Evolutionary conservation across 352 stramenopile genomes (phyloP).

Genomic region (Blastocystis sp.): DNA sequence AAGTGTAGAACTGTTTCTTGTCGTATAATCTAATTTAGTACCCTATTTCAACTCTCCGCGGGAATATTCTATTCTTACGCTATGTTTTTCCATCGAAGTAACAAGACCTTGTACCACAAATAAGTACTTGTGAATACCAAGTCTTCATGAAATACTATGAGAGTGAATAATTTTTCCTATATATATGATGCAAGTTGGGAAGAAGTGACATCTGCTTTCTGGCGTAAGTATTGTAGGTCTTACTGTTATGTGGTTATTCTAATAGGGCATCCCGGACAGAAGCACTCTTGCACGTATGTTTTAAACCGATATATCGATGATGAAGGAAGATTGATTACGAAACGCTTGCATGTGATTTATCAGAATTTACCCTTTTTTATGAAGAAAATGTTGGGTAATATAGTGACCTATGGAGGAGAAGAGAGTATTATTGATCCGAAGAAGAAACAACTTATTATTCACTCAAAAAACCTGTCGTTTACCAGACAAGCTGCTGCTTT

Average conservation of each 20-base stretch:
- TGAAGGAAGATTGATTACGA: slow-evolving; percentile 27
- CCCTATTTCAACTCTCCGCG: background rate
- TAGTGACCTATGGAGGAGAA: slow-evolving; percentile 37
- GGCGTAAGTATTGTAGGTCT: slow-evolving; percentile 41
- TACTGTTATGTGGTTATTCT: background rate
- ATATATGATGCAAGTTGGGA: slow-evolving; percentile 30
- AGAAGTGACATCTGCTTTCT: slow-evolving; percentile 40
- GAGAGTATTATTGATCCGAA: slow-evolving; percentile 59
- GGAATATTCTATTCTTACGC: too few relatives aligned
- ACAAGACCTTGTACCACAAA: too few relatives aligned
- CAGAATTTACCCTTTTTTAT: slow-evolving; percentile 31
- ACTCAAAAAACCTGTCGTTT: slow-evolving; percentile 48
- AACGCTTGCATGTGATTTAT: slow-evolving; percentile 49
- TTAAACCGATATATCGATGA: slow-evolving; percentile 25
- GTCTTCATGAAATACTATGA: background rate
- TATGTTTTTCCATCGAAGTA: too few relatives aligned
- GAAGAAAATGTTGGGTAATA: background rate
- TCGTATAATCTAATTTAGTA: too few relatives aligned
- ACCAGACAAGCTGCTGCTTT: slow-evolving; percentile 34
- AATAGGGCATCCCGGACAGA: background rate
- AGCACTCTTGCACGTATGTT: slow-evolving; percentile 42
- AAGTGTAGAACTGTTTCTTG: too few relatives aligned
- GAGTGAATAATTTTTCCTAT: slow-evolving; percentile 54
- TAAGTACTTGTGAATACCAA: too few relatives aligned
- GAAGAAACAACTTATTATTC: background rate